Evolutionary conservation across 78 protist genomes (phyloP).

Genomic region (Kipferlia bialata): DNA sequence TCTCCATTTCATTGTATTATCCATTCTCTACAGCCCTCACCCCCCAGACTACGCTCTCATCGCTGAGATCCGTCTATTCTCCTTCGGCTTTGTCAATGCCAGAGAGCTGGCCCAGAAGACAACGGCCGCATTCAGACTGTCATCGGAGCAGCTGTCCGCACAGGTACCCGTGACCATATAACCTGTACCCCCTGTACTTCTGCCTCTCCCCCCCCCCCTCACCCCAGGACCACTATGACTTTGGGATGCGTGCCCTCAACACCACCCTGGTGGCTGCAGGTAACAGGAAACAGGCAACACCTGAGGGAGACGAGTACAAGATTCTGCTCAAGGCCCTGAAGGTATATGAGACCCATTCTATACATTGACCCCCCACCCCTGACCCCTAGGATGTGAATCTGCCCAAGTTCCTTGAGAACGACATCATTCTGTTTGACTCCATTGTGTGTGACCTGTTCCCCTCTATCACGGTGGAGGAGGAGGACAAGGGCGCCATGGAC

Average conservation of each 20-base stretch:
- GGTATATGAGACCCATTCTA: too few species aligned
- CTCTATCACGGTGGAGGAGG: slow-evolving; percentile 27
- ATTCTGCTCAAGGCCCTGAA: slow-evolving; percentile 43
- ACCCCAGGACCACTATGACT: slow-evolving; percentile 71
- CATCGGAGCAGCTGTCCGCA: slow-evolving; percentile 35
- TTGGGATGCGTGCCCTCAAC: slow-evolving; percentile 65
- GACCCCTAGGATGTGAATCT: slow-evolving; percentile 53
- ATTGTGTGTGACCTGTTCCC: slow-evolving; percentile 66
- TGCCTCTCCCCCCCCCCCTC: too few species aligned
- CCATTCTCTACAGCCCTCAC: too few species aligned
- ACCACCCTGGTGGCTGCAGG: slow-evolving; percentile 46
- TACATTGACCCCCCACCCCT: too few species aligned
- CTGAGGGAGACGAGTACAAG: slow-evolving; percentile 36
- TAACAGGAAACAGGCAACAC: slow-evolving; percentile 17
- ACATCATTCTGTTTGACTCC: slow-evolving; percentile 57
- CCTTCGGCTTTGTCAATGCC: slow-evolving; percentile 36
- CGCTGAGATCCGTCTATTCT: slow-evolving; percentile 56
- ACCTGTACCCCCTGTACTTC: too few species aligned
- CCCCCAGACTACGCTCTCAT: slow-evolving; percentile 62
- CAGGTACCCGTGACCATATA: too few species aligned
- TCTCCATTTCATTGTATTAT: too few species aligned
- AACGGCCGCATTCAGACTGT: slow-evolving; percentile 30
- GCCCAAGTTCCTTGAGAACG: slow-evolving; percentile 54
- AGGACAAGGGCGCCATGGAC: slow-evolving; percentile 39
- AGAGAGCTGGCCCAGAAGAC: slow-evolving; percentile 32